Conservation (phyloP, 2,329 filamentous ascomycete genomes). For the Ilyonectria sp. region DNA sequence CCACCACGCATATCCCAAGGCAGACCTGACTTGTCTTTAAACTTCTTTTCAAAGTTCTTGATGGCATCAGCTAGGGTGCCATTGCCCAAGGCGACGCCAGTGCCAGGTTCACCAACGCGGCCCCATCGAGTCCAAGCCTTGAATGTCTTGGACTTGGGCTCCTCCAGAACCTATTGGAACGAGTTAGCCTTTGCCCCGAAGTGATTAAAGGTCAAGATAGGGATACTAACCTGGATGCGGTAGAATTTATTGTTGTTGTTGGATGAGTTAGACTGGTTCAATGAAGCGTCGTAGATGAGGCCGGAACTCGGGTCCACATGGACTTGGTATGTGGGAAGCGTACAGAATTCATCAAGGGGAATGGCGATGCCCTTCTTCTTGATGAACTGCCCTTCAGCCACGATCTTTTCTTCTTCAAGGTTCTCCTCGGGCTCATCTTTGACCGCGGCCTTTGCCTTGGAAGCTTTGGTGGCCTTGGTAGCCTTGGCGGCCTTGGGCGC, state of each 20-base stretch:
- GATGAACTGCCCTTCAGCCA: conserved; percentile 62
- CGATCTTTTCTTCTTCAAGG: conserved; percentile 51
- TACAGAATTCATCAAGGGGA: conserved; percentile 65
- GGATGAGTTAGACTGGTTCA: conserved; percentile 82
- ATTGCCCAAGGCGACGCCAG: conserved; percentile 60
- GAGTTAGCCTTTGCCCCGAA: conserved; percentile 26
- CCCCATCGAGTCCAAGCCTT: conserved; percentile 86
- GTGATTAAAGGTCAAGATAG: background rate
- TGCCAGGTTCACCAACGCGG: conserved; percentile 76
- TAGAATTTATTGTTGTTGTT: conserved; percentile 90
- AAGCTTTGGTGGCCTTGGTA: conserved; percentile 40
- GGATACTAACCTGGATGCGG: conserved; percentile 72
- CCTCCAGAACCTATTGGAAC: conserved; percentile 59
- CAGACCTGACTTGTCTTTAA: conserved; percentile 73
- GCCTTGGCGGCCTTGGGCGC: conserved; percentile 33
- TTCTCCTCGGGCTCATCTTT: conserved; percentile 45
- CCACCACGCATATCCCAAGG: conserved; percentile 67
- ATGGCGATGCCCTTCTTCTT: conserved; percentile 63
- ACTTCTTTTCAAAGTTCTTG: conserved; percentile 71
- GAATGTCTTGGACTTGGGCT: conserved; percentile 57
- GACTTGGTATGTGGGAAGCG: conserved; percentile 63
- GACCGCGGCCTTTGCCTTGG: conserved; percentile 32
- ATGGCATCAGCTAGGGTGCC: conserved; percentile 62
- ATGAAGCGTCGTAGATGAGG: conserved; percentile 82
- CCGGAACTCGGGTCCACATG: conserved; percentile 74